Conservation (phyloP, 441 rosid genomes). For the Hura crepitans region DNA sequence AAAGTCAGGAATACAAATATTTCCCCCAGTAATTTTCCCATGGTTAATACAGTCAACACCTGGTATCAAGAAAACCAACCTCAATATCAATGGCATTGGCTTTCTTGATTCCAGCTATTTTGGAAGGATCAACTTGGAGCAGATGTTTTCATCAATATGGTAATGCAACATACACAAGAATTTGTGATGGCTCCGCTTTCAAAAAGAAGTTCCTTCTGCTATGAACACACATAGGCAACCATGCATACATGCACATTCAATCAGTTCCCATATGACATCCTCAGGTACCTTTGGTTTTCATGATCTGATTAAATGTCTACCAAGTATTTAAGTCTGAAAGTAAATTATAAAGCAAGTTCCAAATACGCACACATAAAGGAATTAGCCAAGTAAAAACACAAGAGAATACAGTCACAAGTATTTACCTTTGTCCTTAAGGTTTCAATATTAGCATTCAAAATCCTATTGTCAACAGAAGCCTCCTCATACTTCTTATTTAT, state of each 20-base stretch:
- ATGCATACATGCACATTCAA: not conserved
- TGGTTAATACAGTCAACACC: not conserved
- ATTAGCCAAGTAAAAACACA: not conserved
- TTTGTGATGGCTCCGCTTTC: conserved; percentile 4
- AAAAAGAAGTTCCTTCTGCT: conserved; percentile 17
- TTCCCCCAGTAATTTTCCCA: not conserved
- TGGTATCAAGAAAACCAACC: conserved; percentile 11
- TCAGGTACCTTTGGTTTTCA: conserved; percentile 12
- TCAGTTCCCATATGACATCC: conserved; percentile 14
- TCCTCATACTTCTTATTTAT: conserved; percentile 71
- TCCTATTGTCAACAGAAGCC: conserved; percentile 80
- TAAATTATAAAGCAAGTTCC: conserved; percentile 4
- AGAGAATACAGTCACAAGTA: not conserved
- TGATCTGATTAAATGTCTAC: not conserved
- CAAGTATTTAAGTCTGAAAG: not conserved
- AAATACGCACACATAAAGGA: not conserved
- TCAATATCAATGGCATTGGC: not conserved
- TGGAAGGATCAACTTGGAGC: conserved; percentile 10
- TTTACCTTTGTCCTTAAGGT: conserved; percentile 83
- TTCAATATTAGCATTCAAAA: conserved; percentile 92
- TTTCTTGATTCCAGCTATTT: conserved; percentile 6
- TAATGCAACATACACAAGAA: not conserved
- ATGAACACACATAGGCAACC: conserved; percentile 11
- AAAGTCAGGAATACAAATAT: not conserved
- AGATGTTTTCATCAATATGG: conserved; percentile 2